Evolutionary conservation across 495 filamentous ascomycete species (phyloP).

Genomic region (Podospora sp.): DNA sequence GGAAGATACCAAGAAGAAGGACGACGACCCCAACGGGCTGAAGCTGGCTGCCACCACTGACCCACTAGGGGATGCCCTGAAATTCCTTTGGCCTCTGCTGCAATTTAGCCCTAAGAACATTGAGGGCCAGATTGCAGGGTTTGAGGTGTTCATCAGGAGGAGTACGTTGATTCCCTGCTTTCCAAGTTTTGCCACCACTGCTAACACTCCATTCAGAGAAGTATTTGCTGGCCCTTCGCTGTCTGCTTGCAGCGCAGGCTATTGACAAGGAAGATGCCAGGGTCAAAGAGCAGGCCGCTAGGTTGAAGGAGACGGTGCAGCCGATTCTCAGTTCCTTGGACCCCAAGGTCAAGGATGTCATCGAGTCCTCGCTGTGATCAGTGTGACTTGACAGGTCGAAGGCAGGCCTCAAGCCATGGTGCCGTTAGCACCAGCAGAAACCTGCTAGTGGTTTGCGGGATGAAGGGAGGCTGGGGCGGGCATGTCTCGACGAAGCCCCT

Average conservation of each 20-base stretch:
- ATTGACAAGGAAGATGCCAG: conserved; percentile 73
- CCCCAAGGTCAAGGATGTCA: conserved; percentile 62
- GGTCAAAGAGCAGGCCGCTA: conserved; percentile 73
- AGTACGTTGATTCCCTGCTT: conserved; percentile 54
- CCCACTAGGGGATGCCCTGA: conserved; percentile 82
- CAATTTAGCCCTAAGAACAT: conserved; percentile 81
- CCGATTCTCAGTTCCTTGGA: conserved; percentile 56
- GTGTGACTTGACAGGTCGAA: background rate
- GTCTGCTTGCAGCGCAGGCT: conserved; percentile 70
- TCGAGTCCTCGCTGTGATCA: conserved; percentile 34
- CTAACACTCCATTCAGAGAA: conserved; percentile 62
- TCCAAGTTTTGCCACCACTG: conserved; percentile 9
- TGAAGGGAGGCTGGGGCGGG: background rate
- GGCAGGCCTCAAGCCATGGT: background rate
- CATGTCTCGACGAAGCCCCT: background rate
- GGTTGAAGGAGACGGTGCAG: conserved; percentile 67
- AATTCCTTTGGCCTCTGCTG: conserved; percentile 79
- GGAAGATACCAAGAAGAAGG: conserved; percentile 72
- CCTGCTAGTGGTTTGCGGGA: background rate
- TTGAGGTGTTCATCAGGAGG: conserved; percentile 82
- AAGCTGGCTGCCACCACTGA: conserved; percentile 77
- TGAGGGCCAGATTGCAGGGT: conserved; percentile 79
- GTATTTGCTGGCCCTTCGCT: conserved; percentile 81
- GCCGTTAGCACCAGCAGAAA: background rate
- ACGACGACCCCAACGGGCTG: conserved; percentile 80